Evolutionary conservation across 2,329 filamentous ascomycete species (phyloP).

Genomic region (Helotiales sp.): DNA sequence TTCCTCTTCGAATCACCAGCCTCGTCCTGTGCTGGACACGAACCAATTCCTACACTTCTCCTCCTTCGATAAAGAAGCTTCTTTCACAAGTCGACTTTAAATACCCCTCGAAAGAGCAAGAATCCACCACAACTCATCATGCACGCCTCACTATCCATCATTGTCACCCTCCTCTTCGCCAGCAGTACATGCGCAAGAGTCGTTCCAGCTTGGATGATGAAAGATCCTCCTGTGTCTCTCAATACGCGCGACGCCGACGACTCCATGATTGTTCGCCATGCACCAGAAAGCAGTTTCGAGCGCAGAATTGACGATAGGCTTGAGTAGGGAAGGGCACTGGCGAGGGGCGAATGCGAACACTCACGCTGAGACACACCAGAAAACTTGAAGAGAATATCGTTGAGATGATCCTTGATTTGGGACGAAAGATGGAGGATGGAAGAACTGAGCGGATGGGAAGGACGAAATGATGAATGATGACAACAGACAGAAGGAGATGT

Average conservation of each 20-base stretch:
- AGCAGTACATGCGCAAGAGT: constrained; percentile 18
- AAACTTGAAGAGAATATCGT: too few species aligned
- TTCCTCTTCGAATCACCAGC: neutral
- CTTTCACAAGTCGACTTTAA: neutral
- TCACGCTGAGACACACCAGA: too few species aligned
- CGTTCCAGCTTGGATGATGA: constrained; percentile 23
- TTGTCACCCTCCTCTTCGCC: constrained; percentile 17
- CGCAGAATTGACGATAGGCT: constrained; percentile 2
- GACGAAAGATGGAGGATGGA: too few species aligned
- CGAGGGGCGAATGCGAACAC: too few species aligned
- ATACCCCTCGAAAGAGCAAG: neutral
- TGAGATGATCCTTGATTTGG: too few species aligned
- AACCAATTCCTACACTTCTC: neutral
- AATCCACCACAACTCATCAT: constrained; percentile 5
- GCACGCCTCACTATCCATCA: constrained; percentile 9
- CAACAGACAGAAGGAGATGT: neutral
- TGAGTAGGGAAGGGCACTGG: neutral
- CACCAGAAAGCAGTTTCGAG: constrained; percentile 5
- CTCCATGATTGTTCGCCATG: neutral
- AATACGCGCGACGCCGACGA: neutral
- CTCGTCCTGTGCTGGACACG: neutral
- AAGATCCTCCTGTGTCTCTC: neutral
- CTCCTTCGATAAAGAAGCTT: neutral
- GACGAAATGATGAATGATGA: neutral
- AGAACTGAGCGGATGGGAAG: neutral